Evolutionary conservation across 176 grass and related monocot species (phyloP).

Genomic region (Oryza coarctata): DNA sequence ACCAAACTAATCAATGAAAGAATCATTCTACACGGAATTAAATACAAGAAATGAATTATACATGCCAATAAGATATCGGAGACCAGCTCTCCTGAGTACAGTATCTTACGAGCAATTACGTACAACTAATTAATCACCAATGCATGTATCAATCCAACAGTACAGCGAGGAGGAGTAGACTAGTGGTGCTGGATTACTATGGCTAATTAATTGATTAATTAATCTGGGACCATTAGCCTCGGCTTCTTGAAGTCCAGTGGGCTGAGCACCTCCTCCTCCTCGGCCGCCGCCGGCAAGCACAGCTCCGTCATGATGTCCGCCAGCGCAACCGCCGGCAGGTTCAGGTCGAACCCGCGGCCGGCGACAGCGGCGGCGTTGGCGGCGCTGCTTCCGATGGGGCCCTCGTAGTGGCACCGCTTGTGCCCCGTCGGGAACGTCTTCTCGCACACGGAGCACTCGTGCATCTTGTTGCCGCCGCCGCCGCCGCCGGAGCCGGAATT

Average conservation of each 20-base stretch:
- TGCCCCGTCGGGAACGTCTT: slow-evolving; percentile 84
- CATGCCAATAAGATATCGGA: not conserved
- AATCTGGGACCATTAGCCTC: slow-evolving; percentile 54
- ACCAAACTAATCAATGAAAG: slow-evolving; percentile 9
- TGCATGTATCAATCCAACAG: not conserved
- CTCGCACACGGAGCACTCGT: slow-evolving; percentile 74
- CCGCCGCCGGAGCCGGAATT: not conserved
- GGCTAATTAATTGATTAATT: not conserved
- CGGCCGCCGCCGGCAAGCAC: not conserved
- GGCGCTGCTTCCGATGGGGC: slow-evolving; percentile 46
- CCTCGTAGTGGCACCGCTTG: slow-evolving; percentile 91
- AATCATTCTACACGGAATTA: slow-evolving; percentile 1
- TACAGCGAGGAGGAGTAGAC: not conserved
- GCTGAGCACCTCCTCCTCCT: slow-evolving; percentile 82
- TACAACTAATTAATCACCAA: not conserved
- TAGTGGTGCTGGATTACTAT: not conserved
- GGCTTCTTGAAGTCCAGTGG: slow-evolving; percentile 81
- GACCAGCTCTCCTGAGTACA: not conserved
- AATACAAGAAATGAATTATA: not conserved
- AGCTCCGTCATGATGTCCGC: slow-evolving; percentile 31
- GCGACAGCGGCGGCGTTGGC: not conserved
- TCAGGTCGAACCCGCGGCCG: slow-evolving; percentile 59
- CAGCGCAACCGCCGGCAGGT: slow-evolving; percentile 50
- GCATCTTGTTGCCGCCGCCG: not conserved
- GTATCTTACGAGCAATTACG: not conserved